A percentile compares a stretch with the other conserved stretches of the same genome.
Evolutionary conservation across 2,329 filamentous ascomycete species (phyloP).

Genomic region (Byssothecium circinans): DNA sequence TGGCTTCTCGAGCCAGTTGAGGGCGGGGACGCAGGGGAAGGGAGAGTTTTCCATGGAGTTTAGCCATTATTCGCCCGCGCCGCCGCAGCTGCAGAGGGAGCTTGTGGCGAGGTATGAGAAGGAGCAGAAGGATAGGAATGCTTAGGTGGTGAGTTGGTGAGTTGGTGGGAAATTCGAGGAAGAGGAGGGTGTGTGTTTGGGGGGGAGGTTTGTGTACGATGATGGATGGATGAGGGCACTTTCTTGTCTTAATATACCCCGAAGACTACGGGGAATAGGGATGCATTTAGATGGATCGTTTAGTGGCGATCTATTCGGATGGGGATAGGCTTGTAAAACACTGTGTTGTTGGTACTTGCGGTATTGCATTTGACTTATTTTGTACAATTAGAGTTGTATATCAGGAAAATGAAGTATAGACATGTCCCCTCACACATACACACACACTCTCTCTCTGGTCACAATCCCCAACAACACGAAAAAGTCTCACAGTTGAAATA

Average conservation of each 20-base stretch:
- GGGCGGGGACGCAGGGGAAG: constrained; percentile 95
- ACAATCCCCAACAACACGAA: no score
- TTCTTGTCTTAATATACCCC: background rate
- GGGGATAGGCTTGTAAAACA: no score
- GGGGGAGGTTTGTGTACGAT: background rate
- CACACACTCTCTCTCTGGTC: no score
- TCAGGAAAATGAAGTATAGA: no score
- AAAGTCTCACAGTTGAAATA: no score
- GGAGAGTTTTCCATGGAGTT: constrained; percentile 99
- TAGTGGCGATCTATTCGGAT: no score
- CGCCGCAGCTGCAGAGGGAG: constrained; percentile 84
- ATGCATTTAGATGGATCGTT: no score
- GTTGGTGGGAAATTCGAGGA: background rate
- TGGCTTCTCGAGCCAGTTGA: constrained; percentile 87
- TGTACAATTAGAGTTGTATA: no score
- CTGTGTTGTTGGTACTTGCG: no score
- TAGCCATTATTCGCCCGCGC: constrained; percentile 87
- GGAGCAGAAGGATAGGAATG: constrained; percentile 64
- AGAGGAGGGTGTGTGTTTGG: background rate
- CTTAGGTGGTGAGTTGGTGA: constrained; percentile 59
- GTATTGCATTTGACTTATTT: no score
- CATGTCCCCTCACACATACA: no score
- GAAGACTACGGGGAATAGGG: no score
- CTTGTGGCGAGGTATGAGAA: constrained; percentile 69
- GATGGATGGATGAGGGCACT: background rate